Percentiles rank a stretch among this genome's conserved stretches.
phyloP scores from a whole-genome alignment of 129 eudicot species.

The Arctium minus region DNA sequence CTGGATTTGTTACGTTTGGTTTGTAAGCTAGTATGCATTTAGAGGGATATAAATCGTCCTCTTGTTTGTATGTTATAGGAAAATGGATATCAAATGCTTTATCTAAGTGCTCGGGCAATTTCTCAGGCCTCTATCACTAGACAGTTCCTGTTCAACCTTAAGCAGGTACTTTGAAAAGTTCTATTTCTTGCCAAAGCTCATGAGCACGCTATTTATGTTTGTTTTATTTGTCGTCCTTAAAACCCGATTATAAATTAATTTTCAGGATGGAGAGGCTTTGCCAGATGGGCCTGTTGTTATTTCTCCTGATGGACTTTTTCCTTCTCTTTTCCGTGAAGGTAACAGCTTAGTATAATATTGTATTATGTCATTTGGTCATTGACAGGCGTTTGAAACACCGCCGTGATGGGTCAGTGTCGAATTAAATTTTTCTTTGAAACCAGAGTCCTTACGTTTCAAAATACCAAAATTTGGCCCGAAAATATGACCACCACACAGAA shows the following conservation, averaged over 20 bases:
- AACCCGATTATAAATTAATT: conserved; percentile 1
- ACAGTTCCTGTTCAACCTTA: conserved; percentile 83
- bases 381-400: not conserved
- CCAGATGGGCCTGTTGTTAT: conserved; percentile 98
- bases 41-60: not conserved
- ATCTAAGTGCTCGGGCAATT: conserved; percentile 92
- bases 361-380: not conserved
- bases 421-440: not conserved
- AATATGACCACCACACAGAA: not conserved
- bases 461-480: not conserved
- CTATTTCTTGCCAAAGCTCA: not conserved
- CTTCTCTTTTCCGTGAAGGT: conserved; percentile 98
- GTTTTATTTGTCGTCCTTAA: not conserved
- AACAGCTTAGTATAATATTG: conserved; percentile 1
- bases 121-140: conserved; percentile 86
- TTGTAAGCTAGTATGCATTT: not conserved
- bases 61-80: conserved; percentile 52
- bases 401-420: not conserved
- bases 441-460: not conserved
- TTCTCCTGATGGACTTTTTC: conserved; percentile 98
- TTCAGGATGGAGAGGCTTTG: conserved; percentile 87
- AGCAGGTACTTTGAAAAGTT: conserved; percentile 50
- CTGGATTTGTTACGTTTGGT: not conserved
- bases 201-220: not conserved
- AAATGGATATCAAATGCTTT: conserved; percentile 93